Percentiles rank a stretch among this genome's conserved stretches.
Evolutionary conservation across 2,329 filamentous ascomycete species (phyloP).

Genomic region (Dactylellina cionopaga): DNA sequence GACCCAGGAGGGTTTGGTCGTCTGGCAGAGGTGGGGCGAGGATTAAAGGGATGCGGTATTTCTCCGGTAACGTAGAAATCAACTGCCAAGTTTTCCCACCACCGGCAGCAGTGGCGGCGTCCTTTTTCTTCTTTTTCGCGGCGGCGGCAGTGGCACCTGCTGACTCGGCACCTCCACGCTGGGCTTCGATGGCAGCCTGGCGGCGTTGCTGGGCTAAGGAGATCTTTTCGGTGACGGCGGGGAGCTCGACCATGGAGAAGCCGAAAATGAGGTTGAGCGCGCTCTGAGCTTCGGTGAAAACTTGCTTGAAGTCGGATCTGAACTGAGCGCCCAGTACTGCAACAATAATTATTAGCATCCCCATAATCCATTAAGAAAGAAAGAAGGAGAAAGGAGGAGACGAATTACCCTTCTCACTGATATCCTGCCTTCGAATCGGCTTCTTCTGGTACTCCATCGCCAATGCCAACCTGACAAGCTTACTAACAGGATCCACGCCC

Average conservation of each 20-base stretch:
- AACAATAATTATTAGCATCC: neutral
- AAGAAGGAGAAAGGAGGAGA: constrained; percentile 53
- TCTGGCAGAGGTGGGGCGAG: constrained; percentile 73
- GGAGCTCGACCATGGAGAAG: constrained; percentile 90
- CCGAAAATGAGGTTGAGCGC: constrained; percentile 79
- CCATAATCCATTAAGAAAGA: neutral
- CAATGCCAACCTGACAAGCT: constrained; percentile 74
- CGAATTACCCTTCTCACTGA: constrained; percentile 70
- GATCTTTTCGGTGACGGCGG: constrained; percentile 72
- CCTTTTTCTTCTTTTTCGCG: constrained; percentile 66
- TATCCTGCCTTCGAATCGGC: constrained; percentile 70
- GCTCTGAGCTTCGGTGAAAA: constrained; percentile 80
- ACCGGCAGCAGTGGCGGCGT: constrained; percentile 58
- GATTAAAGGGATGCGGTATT: constrained; percentile 74
- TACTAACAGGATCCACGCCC: constrained; percentile 66
- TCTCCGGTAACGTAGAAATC: constrained; percentile 74
- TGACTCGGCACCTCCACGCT: constrained; percentile 19
- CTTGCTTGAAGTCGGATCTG: constrained; percentile 73
- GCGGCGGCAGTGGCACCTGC: neutral
- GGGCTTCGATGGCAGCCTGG: constrained; percentile 56
- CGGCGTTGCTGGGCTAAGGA: constrained; percentile 67
- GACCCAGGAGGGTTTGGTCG: constrained; percentile 81
- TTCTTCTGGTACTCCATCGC: constrained; percentile 73
- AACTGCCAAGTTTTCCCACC: constrained; percentile 80
- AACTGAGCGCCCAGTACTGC: constrained; percentile 76